A percentile compares a stretch with the other conserved stretches of the same genome.
phyloP scores from a whole-genome alignment of 805 yeast genomes.

The Nakazawaea wyomingensis region DNA sequence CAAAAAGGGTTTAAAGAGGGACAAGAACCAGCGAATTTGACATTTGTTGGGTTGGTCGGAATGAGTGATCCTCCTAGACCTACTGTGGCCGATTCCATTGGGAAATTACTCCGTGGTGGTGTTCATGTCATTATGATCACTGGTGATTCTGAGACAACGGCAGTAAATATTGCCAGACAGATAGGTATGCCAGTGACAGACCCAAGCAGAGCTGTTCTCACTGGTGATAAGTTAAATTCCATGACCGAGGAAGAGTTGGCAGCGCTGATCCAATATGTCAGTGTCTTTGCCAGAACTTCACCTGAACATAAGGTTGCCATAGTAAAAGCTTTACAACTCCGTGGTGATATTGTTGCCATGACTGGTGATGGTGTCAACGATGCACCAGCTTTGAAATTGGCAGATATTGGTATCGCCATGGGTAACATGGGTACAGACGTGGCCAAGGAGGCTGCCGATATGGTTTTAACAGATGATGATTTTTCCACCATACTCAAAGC shows the following conservation, averaged over 20 bases:
- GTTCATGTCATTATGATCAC: constrained; percentile 98
- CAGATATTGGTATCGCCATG: constrained; percentile 95
- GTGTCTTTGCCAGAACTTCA: constrained; percentile 91
- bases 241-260: constrained; percentile 71
- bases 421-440: constrained; percentile 95
- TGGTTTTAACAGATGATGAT: constrained; percentile 96
- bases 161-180: constrained; percentile 76
- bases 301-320: constrained; percentile 91
- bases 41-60: constrained; percentile 83
- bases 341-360: constrained; percentile 97
- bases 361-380: constrained; percentile 99
- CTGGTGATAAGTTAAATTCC: constrained; percentile 77
- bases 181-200: constrained; percentile 81
- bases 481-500: constrained; percentile 91
- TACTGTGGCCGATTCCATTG: constrained; percentile 70
- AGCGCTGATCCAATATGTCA: constrained; percentile 71
- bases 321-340: constrained; percentile 80
- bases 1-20: constrained; percentile 30
- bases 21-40: constrained; percentile 50
- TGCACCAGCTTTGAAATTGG: constrained; percentile 95
- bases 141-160: constrained; percentile 88
- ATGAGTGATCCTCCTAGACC: constrained; percentile 99
- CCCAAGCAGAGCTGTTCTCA: constrained; percentile 62
- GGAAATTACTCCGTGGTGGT: constrained; percentile 80
- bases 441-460: constrained; percentile 97